A percentile compares a stretch with the other conserved stretches of the same genome.
These are phyloP conservation scores for Calonectria honghensis DNA, from an alignment of 2,329 filamentous ascomycete species.

Conservation along the genomic window DNA sequence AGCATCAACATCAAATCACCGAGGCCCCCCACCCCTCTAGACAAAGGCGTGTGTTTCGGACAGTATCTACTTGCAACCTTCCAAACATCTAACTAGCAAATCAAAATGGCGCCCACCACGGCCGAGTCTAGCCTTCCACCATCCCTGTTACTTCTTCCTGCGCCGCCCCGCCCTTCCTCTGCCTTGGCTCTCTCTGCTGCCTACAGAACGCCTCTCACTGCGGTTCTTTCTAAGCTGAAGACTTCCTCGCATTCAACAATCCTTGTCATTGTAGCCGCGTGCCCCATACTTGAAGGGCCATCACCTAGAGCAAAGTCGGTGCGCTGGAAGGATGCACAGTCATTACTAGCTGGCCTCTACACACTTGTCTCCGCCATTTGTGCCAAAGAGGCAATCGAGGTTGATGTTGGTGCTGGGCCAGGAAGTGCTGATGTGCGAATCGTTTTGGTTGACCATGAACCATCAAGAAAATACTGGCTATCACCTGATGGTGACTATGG, in stretches of 20 bases:
- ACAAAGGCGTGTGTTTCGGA: not conserved
- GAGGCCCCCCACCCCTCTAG: not conserved
- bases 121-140: conserved; percentile 24
- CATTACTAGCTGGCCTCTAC: conserved; percentile 86
- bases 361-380: conserved; percentile 84
- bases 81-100: not conserved
- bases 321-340: conserved; percentile 82
- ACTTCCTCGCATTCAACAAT: conserved; percentile 54
- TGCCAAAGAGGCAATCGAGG: conserved; percentile 76
- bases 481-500: conserved; percentile 62
- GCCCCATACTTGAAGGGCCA: conserved; percentile 75
- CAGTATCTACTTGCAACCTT: not conserved
- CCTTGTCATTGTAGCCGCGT: conserved; percentile 76
- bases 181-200: conserved; percentile 72
- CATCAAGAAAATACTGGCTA: conserved; percentile 55
- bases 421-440: conserved; percentile 86
- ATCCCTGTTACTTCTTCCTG: conserved; percentile 76
- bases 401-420: conserved; percentile 71
- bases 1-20: not conserved
- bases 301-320: conserved; percentile 64
- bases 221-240: conserved; percentile 71
- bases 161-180: conserved; percentile 74
- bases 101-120: conserved; percentile 14
- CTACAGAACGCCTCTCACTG: conserved; percentile 76
- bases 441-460: conserved; percentile 80